Conservation (phyloP, 805 yeast genomes). For the Yamadazyma takamatsuzukensis region DNA sequence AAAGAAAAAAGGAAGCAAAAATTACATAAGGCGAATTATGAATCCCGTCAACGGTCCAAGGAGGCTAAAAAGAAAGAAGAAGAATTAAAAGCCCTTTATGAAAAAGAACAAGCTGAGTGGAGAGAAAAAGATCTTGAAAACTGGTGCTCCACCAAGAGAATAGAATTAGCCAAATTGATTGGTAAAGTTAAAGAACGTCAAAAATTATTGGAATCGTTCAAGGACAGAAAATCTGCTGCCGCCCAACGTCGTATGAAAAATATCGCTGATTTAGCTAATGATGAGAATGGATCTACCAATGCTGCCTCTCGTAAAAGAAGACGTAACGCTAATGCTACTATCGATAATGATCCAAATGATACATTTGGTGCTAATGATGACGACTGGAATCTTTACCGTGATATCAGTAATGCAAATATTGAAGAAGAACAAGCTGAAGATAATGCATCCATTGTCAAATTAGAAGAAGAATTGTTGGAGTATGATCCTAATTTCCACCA, state of each 20-base stretch:
- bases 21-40: conserved; percentile 79
- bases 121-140: conserved; percentile 66
- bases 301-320: conserved; percentile 46
- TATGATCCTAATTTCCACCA: conserved; percentile 81
- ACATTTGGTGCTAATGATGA: conserved; percentile 94
- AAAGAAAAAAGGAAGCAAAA: conserved; percentile 85
- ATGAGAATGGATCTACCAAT: conserved; percentile 48
- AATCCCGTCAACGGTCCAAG: conserved; percentile 80
- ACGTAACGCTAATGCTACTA: conserved; percentile 53
- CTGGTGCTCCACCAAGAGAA: conserved; percentile 76
- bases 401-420: conserved; percentile 70
- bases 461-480: conserved; percentile 76
- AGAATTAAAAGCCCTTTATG: conserved; percentile 56
- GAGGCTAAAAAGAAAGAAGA: conserved; percentile 71
- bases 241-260: conserved; percentile 91
- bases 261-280: conserved; percentile 81
- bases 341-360: conserved; percentile 89
- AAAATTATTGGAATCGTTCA: conserved; percentile 70
- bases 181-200: conserved; percentile 61
- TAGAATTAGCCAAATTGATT: conserved; percentile 56
- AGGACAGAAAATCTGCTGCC: conserved; percentile 85
- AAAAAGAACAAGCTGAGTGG: conserved; percentile 70
- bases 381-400: conserved; percentile 91
- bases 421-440: conserved; percentile 80
- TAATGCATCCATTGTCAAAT: conserved; percentile 49